These are phyloP conservation scores for Penicillium coffeae DNA, from an alignment of 495 filamentous ascomycete species.

Conservation along the genomic window DNA sequence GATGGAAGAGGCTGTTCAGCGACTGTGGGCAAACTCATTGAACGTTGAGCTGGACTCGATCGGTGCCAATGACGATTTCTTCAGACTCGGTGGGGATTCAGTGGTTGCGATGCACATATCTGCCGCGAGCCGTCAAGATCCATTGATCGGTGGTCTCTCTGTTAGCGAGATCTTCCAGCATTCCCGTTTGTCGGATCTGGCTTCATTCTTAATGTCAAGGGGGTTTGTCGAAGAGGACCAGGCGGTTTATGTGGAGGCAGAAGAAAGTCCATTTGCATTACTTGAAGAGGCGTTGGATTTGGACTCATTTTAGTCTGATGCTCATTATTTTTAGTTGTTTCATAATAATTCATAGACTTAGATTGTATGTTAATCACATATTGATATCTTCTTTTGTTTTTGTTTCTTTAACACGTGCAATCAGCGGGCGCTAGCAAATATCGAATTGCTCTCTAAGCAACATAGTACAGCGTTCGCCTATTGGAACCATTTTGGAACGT, in stretches of 20 bases:
- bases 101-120: neutral
- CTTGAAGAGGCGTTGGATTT: neutral
- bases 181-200: neutral
- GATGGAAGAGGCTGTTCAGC: neutral
- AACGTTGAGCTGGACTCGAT: neutral
- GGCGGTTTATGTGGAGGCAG: neutral
- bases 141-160: neutral
- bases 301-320: neutral
- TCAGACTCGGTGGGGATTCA: neutral
- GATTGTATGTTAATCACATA: too few relatives aligned
- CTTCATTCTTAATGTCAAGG: neutral
- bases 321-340: neutral
- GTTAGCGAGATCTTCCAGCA: neutral
- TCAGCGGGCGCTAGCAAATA: too few relatives aligned
- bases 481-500: too few relatives aligned
- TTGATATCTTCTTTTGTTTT: too few relatives aligned
- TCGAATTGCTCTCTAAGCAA: too few relatives aligned
- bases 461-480: too few relatives aligned
- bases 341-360: too few relatives aligned
- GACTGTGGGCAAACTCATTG: neutral
- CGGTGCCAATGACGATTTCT: neutral
- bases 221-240: neutral
- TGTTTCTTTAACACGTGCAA: too few relatives aligned
- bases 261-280: neutral
- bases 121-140: neutral